phyloP scores from a whole-genome alignment of 257 asterid genomes.

The Solanum virginianum region DNA sequence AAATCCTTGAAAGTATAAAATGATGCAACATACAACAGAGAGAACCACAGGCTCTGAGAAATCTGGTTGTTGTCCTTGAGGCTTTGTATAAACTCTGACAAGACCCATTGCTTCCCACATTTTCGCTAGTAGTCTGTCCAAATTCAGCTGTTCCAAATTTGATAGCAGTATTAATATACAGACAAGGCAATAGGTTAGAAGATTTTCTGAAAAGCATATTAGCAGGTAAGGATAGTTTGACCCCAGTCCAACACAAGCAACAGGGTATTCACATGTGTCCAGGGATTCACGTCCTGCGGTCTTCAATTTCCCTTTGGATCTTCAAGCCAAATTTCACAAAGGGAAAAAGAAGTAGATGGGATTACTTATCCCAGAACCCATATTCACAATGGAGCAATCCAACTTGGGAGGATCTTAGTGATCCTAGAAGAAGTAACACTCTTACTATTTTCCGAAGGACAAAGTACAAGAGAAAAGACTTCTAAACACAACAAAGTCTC shows the following conservation, averaged over 20 bases:
- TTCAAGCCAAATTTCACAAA: neutral
- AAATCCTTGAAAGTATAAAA: neutral
- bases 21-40: slow-evolving; percentile 48
- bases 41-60: slow-evolving; percentile 90
- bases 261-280: neutral
- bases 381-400: neutral
- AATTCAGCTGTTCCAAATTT: slow-evolving; percentile 6
- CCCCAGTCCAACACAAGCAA: neutral
- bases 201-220: neutral
- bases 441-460: neutral
- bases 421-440: neutral
- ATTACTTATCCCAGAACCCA: neutral
- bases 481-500: neutral
- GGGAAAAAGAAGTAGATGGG: neutral
- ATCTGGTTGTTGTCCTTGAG: slow-evolving; percentile 99
- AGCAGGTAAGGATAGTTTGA: neutral
- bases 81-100: slow-evolving; percentile 83
- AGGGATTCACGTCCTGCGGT: neutral
- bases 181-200: neutral
- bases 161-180: slow-evolving; percentile 2
- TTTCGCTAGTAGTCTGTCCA: slow-evolving; percentile 67
- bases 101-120: slow-evolving; percentile 96
- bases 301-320: neutral
- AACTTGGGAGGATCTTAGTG: neutral
- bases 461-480: neutral